Percentiles rank a stretch among this genome's conserved stretches.
These are phyloP conservation scores for Kwoniella dejecticola DNA, from an alignment of 768 basidiomycete genomes.

Conservation along the genomic window DNA sequence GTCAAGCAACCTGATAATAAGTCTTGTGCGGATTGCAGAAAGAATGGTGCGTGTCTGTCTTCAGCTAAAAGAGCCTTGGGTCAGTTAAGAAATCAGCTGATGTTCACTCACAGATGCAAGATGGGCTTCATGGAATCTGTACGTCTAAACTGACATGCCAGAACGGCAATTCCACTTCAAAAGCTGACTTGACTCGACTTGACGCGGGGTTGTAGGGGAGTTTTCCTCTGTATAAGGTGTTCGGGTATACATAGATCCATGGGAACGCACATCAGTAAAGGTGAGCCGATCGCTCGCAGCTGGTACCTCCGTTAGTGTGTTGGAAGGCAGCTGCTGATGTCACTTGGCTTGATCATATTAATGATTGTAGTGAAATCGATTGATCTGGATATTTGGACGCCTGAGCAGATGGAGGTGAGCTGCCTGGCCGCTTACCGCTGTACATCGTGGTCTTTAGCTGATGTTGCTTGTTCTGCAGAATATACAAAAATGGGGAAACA, in stretches of 20 bases:
- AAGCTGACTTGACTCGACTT: background rate
- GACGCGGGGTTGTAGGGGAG: conserved; percentile 63
- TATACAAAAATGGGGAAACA: conserved; percentile 93
- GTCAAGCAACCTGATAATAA: conserved; percentile 90
- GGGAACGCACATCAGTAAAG: conserved; percentile 95
- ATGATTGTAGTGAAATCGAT: conserved; percentile 84
- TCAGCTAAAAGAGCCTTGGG: no score
- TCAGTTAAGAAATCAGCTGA: no score
- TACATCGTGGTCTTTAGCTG: background rate
- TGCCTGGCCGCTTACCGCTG: background rate
- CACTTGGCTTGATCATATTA: background rate
- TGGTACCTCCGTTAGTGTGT: no score
- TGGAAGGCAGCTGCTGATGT: background rate
- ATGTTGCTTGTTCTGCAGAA: conserved; percentile 27
- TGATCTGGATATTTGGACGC: conserved; percentile 96
- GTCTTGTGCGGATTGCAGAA: conserved; percentile 92
- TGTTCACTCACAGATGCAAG: conserved; percentile 69
- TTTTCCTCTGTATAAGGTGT: conserved; percentile 94
- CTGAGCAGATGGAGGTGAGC: conserved; percentile 90
- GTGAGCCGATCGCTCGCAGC: conserved; percentile 25
- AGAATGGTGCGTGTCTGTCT: conserved; percentile 86
- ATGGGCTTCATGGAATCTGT: conserved; percentile 99
- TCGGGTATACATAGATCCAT: conserved; percentile 96
- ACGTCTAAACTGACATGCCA: conserved; percentile 44
- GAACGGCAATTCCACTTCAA: background rate